Conservation (phyloP, 2,329 filamentous ascomycete genomes). For the Zymoseptoria pseudotritici region DNA sequence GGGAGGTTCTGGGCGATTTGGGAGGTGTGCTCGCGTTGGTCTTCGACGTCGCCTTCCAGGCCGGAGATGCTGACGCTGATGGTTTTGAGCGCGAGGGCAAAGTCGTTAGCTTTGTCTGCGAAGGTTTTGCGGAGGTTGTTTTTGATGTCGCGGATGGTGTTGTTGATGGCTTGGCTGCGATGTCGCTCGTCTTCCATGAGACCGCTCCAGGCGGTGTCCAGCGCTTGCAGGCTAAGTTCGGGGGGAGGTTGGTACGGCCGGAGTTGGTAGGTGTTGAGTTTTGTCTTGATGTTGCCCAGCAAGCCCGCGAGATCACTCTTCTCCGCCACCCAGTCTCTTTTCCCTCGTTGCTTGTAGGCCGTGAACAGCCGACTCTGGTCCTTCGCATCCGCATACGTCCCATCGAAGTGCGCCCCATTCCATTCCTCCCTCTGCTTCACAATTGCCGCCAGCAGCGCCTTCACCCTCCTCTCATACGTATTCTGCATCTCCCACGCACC, state of each 20-base stretch:
- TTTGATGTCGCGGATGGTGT: slow-evolving; percentile 98
- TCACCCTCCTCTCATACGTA: slow-evolving; percentile 86
- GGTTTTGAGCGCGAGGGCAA: slow-evolving; percentile 89
- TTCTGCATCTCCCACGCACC: slow-evolving; percentile 99
- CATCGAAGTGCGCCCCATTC: slow-evolving; percentile 75
- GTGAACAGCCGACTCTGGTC: slow-evolving; percentile 74
- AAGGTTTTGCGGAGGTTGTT: slow-evolving; percentile 87
- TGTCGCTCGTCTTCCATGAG: slow-evolving; percentile 79
- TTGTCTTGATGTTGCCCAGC: slow-evolving; percentile 97
- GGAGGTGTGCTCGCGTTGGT: slow-evolving; percentile 81
- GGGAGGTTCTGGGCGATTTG: slow-evolving; percentile 77
- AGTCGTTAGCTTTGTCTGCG: slow-evolving; percentile 97
- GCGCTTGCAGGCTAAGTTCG: slow-evolving; percentile 71
- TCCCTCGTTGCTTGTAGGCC: slow-evolving; percentile 82
- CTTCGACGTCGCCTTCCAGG: slow-evolving; percentile 94
- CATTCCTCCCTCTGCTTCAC: slow-evolving; percentile 65
- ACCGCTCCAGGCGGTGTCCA: slow-evolving; percentile 74
- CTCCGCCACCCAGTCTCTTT: slow-evolving; percentile 93
- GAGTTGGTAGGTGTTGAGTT: slow-evolving; percentile 87
- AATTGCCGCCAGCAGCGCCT: slow-evolving; percentile 68
- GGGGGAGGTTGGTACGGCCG: slow-evolving; percentile 83
- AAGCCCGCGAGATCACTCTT: slow-evolving; percentile 92
- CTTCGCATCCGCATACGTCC: slow-evolving; percentile 89
- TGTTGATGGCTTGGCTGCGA: slow-evolving; percentile 89
- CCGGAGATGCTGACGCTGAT: slow-evolving; percentile 91